Base-by-base conservation (phyloP, 768 basidiomycete species). In the Termitomyces sp. region DNA sequence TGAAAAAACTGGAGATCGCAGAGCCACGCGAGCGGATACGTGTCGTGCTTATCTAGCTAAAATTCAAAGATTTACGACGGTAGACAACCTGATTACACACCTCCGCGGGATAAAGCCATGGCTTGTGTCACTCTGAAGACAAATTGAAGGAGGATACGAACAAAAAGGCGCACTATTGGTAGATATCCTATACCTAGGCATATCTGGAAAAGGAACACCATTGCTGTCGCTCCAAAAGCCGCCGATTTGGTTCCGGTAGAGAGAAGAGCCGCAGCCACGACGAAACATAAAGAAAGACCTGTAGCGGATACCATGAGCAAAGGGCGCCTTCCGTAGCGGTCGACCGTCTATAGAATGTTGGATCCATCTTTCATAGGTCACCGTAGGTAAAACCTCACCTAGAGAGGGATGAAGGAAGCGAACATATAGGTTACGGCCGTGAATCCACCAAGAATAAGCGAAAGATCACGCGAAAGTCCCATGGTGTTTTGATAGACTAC, bases 401-500 rank as follows among this genome's bases (percentile, higher is more conserved):
- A 73, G 4, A 72, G 70, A 4, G 73, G 75, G 60, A 75, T 73
- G 56, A 77, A 76, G 0, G 75, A 75, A 13, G 75, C 73, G 22
- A 76, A 39, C 69, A 77, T 71, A 59, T 73, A 77, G 1, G 73
- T 75, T 36, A 75, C 63, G 2, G 75, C 65, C 0, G 75, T 75
- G 58, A 67, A 73, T 13, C 75, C 75, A 15, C 74, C 74, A 3
- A 76, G 68, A 46, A 77, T 70, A 39, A 76, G 70, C 3, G 74
- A 73, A 24, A 77, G 67, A 33, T 76, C 66, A 31, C 73, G 71
- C 18, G 74, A 69, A 22, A 77, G 64, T 3, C 73, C 73, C 72
- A 76, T 75, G 1, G 74, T 76, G 47, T 73, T 72, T 60, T 77
- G 73, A 60, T 76, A 76, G 0, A 77, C 71, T 26, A 75, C 65